These are phyloP conservation scores for Globisporangium takayamanum DNA, from an alignment of 352 stramenopile genomes.

Conservation along the genomic window DNA sequence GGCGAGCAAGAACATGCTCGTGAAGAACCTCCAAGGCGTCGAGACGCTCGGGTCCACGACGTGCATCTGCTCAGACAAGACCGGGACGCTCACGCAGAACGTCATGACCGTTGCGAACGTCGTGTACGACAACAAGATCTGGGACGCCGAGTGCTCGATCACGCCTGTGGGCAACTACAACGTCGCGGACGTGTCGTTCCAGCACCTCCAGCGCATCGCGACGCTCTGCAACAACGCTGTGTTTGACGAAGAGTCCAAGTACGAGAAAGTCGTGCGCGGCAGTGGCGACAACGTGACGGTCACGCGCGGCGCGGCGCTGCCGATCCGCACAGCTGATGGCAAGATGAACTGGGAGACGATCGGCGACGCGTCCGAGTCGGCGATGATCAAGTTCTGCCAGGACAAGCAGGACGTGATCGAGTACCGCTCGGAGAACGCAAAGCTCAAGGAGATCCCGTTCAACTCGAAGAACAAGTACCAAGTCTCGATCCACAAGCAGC, in stretches of 20 bases:
- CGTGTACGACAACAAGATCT: constrained; percentile 67
- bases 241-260: constrained; percentile 62
- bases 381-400: constrained; percentile 85
- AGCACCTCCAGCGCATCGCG: constrained; percentile 72
- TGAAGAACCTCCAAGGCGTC: constrained; percentile 93
- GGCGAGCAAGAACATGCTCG: constrained; percentile 86
- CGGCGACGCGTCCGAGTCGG: constrained; percentile 70
- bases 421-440: constrained; percentile 50
- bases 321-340: constrained; percentile 5
- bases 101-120: constrained; percentile 91
- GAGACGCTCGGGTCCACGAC: constrained; percentile 91
- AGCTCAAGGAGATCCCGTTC: constrained; percentile 81
- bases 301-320: constrained; percentile 13
- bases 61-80: constrained; percentile 95
- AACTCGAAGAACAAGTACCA: constrained; percentile 88
- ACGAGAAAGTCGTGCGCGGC: constrained; percentile 16
- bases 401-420: constrained; percentile 68
- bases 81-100: constrained; percentile 92
- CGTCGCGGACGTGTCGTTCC: constrained; percentile 36
- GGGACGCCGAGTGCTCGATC: constrained; percentile 73
- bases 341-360: constrained; percentile 51
- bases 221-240: constrained; percentile 89
- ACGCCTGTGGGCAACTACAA: constrained; percentile 58
- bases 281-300: constrained; percentile 12
- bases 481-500: constrained; percentile 72